Conservation (phyloP, 2,329 filamentous ascomycete species). For the Graphilbum fragrans region DNA sequence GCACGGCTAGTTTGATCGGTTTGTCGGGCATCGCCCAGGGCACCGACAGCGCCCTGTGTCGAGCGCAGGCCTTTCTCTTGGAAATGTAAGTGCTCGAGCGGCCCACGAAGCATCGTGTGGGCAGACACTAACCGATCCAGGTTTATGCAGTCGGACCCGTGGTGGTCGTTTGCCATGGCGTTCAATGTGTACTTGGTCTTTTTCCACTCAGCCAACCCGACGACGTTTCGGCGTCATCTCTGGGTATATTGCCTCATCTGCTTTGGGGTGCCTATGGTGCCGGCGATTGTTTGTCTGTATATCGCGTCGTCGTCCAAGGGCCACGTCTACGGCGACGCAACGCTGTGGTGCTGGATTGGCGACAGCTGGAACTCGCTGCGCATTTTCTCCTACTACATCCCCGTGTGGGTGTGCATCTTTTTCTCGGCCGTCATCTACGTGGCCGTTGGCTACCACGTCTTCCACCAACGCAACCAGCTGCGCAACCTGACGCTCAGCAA, state of each 20-base stretch:
- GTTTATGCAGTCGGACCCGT: slow-evolving; percentile 66
- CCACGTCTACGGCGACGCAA: slow-evolving; percentile 42
- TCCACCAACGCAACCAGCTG: slow-evolving; percentile 42
- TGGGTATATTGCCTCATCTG: slow-evolving; percentile 59
- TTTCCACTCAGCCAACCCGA: slow-evolving; percentile 46
- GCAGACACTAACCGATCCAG: slow-evolving; percentile 33
- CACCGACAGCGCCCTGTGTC: slow-evolving; percentile 44
- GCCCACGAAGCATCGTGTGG: too few relatives aligned
- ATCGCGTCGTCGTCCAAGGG: slow-evolving; percentile 26
- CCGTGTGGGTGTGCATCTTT: slow-evolving; percentile 47
- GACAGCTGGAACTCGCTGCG: slow-evolving; percentile 40
- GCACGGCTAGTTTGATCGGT: slow-evolving; percentile 58
- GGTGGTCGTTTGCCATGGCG: slow-evolving; percentile 75
- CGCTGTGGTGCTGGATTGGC: slow-evolving; percentile 53
- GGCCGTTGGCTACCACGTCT: slow-evolving; percentile 47
- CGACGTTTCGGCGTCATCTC: slow-evolving; percentile 59
- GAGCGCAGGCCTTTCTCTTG: slow-evolving; percentile 47
- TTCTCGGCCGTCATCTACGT: slow-evolving; percentile 42
- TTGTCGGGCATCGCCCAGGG: slow-evolving; percentile 48
- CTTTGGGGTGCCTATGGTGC: slow-evolving; percentile 60
- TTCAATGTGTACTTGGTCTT: slow-evolving; percentile 66
- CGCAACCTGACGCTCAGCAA: slow-evolving; percentile 40
- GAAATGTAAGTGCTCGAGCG: slow-evolving; percentile 61
- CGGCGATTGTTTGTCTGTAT: slow-evolving; percentile 53
- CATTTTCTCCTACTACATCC: slow-evolving; percentile 49